Conservation (phyloP, 2,329 filamentous ascomycete genomes). For the Curvularia eragrostidis region DNA sequence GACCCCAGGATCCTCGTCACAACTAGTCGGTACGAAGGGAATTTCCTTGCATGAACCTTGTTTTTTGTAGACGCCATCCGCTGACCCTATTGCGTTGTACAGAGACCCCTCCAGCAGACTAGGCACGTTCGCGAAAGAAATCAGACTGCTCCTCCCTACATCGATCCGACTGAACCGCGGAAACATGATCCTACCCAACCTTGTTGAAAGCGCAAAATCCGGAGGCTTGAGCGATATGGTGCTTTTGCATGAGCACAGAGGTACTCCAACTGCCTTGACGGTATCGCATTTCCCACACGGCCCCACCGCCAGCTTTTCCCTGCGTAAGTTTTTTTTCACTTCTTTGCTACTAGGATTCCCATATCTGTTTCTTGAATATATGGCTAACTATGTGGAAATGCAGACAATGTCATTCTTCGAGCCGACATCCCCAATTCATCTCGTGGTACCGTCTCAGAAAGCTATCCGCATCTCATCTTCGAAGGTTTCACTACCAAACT, state of each 20-base stretch:
- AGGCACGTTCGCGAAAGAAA: conserved; percentile 91
- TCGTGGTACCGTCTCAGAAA: conserved; percentile 67
- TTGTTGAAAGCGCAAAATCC: conserved; percentile 81
- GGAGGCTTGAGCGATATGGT: conserved; percentile 85
- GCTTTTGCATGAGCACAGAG: conserved; percentile 76
- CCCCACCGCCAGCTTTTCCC: conserved; percentile 83
- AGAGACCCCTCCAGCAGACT: conserved; percentile 59
- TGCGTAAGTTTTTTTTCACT: conserved; percentile 55
- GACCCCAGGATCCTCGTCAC: conserved; percentile 90
- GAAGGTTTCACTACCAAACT: conserved; percentile 87
- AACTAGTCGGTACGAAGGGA: conserved; percentile 63
- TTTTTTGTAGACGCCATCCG: neutral
- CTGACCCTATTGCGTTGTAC: neutral
- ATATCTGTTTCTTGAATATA: neutral
- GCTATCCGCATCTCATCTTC: conserved; percentile 83
- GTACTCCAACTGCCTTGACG: conserved; percentile 88
- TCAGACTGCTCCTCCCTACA: conserved; percentile 82
- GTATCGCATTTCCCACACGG: conserved; percentile 88
- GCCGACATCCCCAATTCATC: conserved; percentile 91
- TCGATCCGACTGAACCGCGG: conserved; percentile 89
- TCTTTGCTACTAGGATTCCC: neutral
- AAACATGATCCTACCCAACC: conserved; percentile 83
- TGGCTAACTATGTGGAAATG: neutral
- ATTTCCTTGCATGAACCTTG: neutral
- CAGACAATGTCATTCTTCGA: conserved; percentile 84